A percentile compares a stretch with the other conserved stretches of the same genome.
phyloP scores from a whole-genome alignment of 352 stramenopile genomes.

The Globisporangium solare region DNA sequence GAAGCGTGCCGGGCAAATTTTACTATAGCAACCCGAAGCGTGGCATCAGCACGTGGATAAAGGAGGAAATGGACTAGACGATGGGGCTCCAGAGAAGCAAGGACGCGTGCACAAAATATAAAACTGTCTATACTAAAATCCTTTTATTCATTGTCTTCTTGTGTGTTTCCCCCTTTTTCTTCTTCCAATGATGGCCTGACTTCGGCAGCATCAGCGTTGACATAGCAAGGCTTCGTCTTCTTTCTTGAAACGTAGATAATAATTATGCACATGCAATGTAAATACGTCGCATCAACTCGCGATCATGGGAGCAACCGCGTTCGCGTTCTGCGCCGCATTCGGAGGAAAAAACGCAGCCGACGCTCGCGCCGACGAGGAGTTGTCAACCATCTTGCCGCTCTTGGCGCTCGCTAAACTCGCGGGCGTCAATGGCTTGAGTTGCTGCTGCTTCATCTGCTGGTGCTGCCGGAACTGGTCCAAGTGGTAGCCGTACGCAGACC shows the following conservation, averaged over 20 bases:
- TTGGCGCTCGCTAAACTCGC: neutral
- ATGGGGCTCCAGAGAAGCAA: neutral
- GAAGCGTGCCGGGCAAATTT: constrained; percentile 82
- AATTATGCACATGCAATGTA: constrained; percentile 9
- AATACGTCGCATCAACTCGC: constrained; percentile 7
- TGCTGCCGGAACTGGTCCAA: constrained; percentile 5
- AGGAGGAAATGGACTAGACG: constrained; percentile 76
- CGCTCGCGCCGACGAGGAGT: constrained; percentile 2
- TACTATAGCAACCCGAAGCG: constrained; percentile 90
- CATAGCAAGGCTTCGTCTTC: neutral
- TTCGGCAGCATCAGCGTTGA: neutral
- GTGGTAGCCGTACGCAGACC: constrained; percentile 13
- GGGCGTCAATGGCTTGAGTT: constrained; percentile 1
- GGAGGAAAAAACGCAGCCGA: constrained; percentile 5
- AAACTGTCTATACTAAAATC: too few species aligned
- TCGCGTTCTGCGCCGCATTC: constrained; percentile 8
- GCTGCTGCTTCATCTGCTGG: neutral
- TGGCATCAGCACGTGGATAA: constrained; percentile 88
- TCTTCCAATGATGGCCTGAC: neutral
- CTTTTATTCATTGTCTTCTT: too few species aligned
- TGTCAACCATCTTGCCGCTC: neutral
- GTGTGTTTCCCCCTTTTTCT: neutral
- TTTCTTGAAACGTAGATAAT: neutral
- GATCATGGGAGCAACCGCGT: constrained; percentile 10
- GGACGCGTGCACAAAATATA: constrained; percentile 4